Conservation (phyloP, 2,329 filamentous ascomycete genomes). For the Xylaria sp. region DNA sequence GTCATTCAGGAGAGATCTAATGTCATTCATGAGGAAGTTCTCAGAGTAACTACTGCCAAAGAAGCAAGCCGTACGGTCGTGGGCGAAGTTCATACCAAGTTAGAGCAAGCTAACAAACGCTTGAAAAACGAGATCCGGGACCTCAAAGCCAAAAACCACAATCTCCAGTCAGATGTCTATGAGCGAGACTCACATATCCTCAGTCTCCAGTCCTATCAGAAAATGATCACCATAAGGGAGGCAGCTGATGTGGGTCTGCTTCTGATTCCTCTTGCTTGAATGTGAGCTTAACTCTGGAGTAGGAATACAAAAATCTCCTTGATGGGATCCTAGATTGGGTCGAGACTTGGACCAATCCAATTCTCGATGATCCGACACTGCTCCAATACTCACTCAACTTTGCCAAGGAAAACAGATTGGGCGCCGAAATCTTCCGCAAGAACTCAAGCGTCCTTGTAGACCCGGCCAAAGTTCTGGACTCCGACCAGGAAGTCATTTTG, state of each 20-base stretch:
- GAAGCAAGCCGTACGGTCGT: not conserved
- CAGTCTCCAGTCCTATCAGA: constrained; percentile 44
- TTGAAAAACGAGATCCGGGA: not conserved
- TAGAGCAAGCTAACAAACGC: not conserved
- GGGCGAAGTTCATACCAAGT: not conserved
- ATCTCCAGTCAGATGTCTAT: constrained; percentile 34
- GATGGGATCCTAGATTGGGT: constrained; percentile 41
- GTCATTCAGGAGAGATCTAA: no score
- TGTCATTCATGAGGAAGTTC: no score
- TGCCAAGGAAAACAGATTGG: not conserved
- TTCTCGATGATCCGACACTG: constrained; percentile 31
- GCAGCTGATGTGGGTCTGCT: constrained; percentile 38
- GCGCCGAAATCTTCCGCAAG: not conserved
- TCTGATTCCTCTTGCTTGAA: not conserved
- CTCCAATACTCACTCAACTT: constrained; percentile 25
- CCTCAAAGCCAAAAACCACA: not conserved
- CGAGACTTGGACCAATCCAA: constrained; percentile 37
- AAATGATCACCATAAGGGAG: constrained; percentile 42
- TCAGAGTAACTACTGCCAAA: no score
- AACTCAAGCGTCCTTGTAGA: constrained; percentile 29
- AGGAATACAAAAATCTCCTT: constrained; percentile 44
- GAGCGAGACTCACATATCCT: constrained; percentile 46
- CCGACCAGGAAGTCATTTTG: constrained; percentile 13
- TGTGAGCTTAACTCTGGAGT: constrained; percentile 12
- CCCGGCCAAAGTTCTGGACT: constrained; percentile 24